Evolutionary conservation across 1,284 basidiomycete genomes (phyloP), one percentile per base, ranked within the genome.

Genomic region (Xanthoconium separans): DNA sequence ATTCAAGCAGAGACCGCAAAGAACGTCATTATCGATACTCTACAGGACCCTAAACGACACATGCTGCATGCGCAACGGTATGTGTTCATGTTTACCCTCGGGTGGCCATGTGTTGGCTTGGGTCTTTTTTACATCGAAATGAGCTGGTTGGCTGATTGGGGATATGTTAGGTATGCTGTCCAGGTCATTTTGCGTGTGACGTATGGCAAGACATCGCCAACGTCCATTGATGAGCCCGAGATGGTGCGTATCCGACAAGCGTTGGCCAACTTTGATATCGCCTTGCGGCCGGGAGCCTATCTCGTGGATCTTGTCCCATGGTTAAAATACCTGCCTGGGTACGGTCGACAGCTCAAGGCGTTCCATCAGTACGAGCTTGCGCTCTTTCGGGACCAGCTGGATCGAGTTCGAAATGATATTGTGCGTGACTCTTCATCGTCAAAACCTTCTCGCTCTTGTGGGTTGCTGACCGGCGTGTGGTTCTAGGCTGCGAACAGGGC

Each of bases 171-270:
- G 48, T 88, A 82, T 58, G 79, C 85, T 0, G 80, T 83, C 0
- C 77, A 79, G 1, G 77, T 87, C 1, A 82, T 87, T 5, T 77
- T 88, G 72, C 75, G 79, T 2, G 72, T 87, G 43, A 80, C 84
- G 3, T 88, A 88, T 61, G 85, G 84, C 4, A 84, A 81, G 58
- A 68, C 75, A 2, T 70, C 61, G 58, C 78, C 56, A 10, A 78
- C 79, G 15, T 72, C 71, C 0, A 80, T 78, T 56, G 70, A 77
- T 8, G 85, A 87, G 61, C 80, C 78, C 11, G 81, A 83, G 36
- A 76, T 87, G 6, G 58, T 70, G n/a, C 75, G 76, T 22, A 74
- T 86, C 40, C 79, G 76, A 44, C 69, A 73, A n/a, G 75, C 73
- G 44, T 64, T 81, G 10, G 67, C 71, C 1, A 73, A 79, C 12